Conservation (phyloP, 345 rosid species). For the Reutealis trisperma region DNA sequence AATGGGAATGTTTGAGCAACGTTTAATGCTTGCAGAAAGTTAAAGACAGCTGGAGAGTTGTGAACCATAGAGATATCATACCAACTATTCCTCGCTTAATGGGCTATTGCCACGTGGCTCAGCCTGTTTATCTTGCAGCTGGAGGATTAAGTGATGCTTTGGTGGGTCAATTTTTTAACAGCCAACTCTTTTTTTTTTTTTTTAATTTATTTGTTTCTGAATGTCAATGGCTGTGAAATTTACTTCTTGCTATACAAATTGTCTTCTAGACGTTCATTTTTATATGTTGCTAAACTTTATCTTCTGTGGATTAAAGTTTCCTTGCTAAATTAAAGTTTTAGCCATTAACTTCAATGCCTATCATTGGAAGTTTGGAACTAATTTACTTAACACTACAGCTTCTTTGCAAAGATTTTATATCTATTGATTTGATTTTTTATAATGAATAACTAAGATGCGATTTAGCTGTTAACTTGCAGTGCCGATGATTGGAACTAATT, state of each 20-base stretch:
- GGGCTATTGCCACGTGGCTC: conserved; percentile 98
- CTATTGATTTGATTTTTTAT: background rate
- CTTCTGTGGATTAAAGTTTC: background rate
- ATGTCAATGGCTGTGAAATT: background rate
- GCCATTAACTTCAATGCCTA: background rate
- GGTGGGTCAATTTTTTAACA: conserved; percentile 42
- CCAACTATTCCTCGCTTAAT: conserved; percentile 93
- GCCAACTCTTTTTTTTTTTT: background rate
- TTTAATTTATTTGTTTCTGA: background rate
- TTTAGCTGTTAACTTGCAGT: background rate
- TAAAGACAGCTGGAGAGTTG: conserved; percentile 92
- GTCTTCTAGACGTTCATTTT: background rate
- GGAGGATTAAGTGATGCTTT: conserved; percentile 60
- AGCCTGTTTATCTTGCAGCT: conserved; percentile 78
- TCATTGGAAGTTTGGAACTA: background rate
- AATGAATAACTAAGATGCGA: background rate
- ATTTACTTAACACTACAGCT: background rate
- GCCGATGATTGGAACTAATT: background rate
- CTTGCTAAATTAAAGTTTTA: conserved; percentile 1
- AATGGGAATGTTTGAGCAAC: conserved; percentile 4
- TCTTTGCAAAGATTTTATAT: background rate
- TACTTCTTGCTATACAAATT: background rate
- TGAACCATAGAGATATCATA: conserved; percentile 94
- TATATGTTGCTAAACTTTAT: background rate
- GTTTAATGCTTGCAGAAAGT: conserved; percentile 61